Conservation (phyloP, 2,329 filamentous ascomycete species). For the Paracorniculantispora psalliotae region DNA sequence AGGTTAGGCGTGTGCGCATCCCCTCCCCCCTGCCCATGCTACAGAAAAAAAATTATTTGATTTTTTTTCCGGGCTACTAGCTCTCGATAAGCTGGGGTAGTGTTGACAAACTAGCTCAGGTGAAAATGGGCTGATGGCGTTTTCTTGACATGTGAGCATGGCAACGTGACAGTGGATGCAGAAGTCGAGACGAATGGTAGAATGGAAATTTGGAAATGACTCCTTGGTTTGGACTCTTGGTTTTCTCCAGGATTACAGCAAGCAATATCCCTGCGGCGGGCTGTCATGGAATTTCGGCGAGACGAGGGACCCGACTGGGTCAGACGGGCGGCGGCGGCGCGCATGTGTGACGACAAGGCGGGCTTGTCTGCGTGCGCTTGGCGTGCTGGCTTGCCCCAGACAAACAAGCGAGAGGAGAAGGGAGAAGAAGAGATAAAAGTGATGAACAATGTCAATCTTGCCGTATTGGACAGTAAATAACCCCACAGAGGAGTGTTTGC, state of each 20-base stretch:
- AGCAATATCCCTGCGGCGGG: neutral
- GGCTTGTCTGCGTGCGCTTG: neutral
- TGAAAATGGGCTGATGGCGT: neutral
- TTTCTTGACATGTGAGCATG: neutral
- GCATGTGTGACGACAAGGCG: neutral
- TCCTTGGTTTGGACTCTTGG: neutral
- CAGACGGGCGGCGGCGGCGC: too few relatives aligned
- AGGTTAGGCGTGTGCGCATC: slow-evolving; percentile 19
- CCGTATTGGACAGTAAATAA: neutral
- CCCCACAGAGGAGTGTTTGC: neutral
- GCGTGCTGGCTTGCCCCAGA: neutral
- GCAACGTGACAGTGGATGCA: too few relatives aligned
- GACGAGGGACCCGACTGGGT: neutral
- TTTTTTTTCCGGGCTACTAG: neutral
- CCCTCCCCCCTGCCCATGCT: neutral
- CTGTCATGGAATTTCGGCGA: neutral
- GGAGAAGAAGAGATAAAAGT: neutral
- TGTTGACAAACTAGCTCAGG: too few relatives aligned
- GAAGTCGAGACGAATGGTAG: too few relatives aligned
- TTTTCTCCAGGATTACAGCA: neutral
- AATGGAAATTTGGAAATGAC: too few relatives aligned
- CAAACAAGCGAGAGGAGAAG: neutral
- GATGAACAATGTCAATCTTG: neutral
- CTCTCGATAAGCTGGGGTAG: neutral
- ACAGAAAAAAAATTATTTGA: neutral